A percentile compares a stretch with the other conserved stretches of the same genome.
Evolutionary conservation across 164 flowering plant species (phyloP).

Genomic region (Liriodendron chinense): DNA sequence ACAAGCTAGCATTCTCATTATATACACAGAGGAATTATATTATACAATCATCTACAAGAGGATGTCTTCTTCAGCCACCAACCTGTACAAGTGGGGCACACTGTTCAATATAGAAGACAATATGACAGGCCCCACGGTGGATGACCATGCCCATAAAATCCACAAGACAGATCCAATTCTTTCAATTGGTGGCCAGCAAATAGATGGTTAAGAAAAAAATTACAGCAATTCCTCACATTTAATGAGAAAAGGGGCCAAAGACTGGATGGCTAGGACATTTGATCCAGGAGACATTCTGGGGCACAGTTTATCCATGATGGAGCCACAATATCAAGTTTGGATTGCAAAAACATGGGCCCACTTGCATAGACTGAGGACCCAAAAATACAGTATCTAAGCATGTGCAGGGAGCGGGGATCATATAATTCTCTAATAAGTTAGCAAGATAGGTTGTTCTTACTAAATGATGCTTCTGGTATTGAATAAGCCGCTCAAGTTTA

Average conservation of each 20-base stretch:
- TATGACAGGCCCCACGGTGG: no score
- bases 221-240: no score
- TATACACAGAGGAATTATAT: not conserved
- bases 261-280: not conserved
- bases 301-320: not conserved
- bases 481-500: constrained; percentile 51
- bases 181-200: no score
- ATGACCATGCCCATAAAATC: no score
- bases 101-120: no score
- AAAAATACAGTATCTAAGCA: not conserved
- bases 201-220: no score
- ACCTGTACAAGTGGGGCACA: no score
- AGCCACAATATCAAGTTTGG: no score
- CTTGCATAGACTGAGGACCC: not conserved
- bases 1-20: not conserved
- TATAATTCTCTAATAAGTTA: not conserved
- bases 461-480: constrained; percentile 62
- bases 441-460: constrained; percentile 32
- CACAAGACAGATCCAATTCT: no score
- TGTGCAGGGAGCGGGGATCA: not conserved
- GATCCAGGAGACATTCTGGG: not conserved
- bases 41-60: no score
- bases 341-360: not conserved
- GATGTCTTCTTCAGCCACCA: no score
- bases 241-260: no score